A percentile compares a stretch with the other conserved stretches of the same genome.
Conservation (phyloP, 768 basidiomycete genomes). For the Sistotremastrum suecicum region DNA sequence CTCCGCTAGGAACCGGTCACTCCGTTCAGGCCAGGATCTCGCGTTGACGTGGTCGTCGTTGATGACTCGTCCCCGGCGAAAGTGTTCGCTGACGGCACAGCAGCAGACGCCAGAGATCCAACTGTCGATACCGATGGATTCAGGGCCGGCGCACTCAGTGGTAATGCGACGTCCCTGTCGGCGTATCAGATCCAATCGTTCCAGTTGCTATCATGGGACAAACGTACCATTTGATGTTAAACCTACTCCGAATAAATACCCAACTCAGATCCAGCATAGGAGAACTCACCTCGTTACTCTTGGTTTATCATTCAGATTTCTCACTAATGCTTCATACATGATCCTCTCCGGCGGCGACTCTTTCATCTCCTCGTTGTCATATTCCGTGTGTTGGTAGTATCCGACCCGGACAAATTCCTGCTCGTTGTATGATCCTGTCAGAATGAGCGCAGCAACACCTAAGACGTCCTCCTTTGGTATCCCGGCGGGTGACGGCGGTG, state of each 20-base stretch:
- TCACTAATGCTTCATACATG: slow-evolving; percentile 62
- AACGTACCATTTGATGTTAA: slow-evolving; percentile 74
- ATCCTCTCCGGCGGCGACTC: slow-evolving; percentile 54
- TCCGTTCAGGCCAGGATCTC: not conserved
- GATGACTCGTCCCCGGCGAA: slow-evolving; percentile 28
- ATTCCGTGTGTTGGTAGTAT: slow-evolving; percentile 98
- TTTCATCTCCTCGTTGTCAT: slow-evolving; percentile 89
- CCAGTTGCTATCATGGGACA: slow-evolving; percentile 1
- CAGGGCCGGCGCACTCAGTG: slow-evolving; percentile 24
- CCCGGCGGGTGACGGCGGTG: slow-evolving; percentile 66
- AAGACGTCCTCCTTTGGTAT: slow-evolving; percentile 86
- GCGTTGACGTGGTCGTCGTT: too few relatives aligned
- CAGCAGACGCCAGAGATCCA: slow-evolving; percentile 57
- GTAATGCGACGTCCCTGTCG: slow-evolving; percentile 49
- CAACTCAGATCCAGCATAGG: not conserved
- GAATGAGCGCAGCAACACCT: slow-evolving; percentile 92
- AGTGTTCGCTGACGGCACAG: slow-evolving; percentile 61
- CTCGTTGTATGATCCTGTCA: slow-evolving; percentile 91
- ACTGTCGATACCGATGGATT: slow-evolving; percentile 16
- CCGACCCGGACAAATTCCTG: slow-evolving; percentile 99
- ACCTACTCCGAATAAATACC: slow-evolving; percentile 13
- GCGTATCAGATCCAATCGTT: not conserved
- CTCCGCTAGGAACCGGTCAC: slow-evolving; percentile 2
- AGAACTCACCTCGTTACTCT: slow-evolving; percentile 57
- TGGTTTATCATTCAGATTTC: slow-evolving; percentile 85